Base-by-base conservation (phyloP, 2,329 filamentous ascomycete species). In the Trichophyton schoenleinii region DNA sequence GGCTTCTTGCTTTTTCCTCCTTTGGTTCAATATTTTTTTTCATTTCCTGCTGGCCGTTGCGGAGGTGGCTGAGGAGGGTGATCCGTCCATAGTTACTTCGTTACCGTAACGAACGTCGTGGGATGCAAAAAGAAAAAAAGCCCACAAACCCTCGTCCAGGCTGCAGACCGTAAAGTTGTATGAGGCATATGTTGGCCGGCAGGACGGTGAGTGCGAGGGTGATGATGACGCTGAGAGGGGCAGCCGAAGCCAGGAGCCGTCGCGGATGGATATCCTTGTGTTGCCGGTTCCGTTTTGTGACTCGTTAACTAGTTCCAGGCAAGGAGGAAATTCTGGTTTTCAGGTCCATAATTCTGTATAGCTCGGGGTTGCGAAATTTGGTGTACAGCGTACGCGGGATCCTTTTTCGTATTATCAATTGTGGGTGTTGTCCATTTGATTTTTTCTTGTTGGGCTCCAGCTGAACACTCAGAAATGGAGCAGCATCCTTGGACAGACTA, bases 251-350 rank as follows among this genome's bases (percentile, higher is more conserved):
- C 22, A 34, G 49, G 22, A 53, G 22, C 49, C 49, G 49, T 31
- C 49, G 49, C 22, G 49, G 49, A 31, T 53, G 49, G 34, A 53
- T 53, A 53, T 53, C 49, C 49, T 53, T 53, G 49, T 53, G 49
- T 13, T 53, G 28, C 49, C 49, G 49, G 49, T 13, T 53, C 49
- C 49, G n/a, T 53, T 38, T 13, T 38, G 34, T 38, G 34, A 38
- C 34, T 38, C 34, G 34, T 38, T 38, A 38, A 9, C 18, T 18
- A 18, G 18, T 18, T 13, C 8, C 34, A 13, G 9, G 34, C 34
- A 38, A 38, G 9, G 34, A 38, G 34, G 34, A 38, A 13, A 38
- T 13, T 8, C 34, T 9, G 34, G 34, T 13, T 38, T 38, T 13
- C 34, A 38, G 34, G 11, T 38, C 34, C 34, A 38, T 38, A 38